Base-by-base conservation (phyloP, 345 rosid species). In the Psidium friedrichsthalianum region DNA sequence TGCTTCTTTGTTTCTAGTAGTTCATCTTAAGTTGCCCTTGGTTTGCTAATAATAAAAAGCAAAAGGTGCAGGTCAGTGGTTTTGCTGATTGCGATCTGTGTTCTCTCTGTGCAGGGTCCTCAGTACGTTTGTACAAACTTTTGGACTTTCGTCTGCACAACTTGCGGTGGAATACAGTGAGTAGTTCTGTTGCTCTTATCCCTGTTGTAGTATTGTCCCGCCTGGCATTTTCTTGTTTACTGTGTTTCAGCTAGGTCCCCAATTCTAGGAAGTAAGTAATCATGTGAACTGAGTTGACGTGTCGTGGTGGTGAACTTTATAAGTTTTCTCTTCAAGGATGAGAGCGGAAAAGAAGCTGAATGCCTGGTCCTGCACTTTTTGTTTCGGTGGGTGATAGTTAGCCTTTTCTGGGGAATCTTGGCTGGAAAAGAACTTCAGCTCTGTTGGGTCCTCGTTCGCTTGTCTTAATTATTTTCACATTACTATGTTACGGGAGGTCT, bases 131-230 rank as follows among this genome's bases (percentile, higher is more conserved):
- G 99, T 83, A 96, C 96, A 16, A 96, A 93, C 85, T 97, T 97
- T 88, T 97, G 98, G 99, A 96, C 99, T 13, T 97, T 97, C 83
- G 89, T 97, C 84, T 97, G 99, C 87, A 91, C 91, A 92, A 90
- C 94, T 88, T 97, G 99, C 92, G 87, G 99, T 74, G 99, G 99
- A 11, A 96, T 96, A 86, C 99, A 97, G 99, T 97, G 90, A 96
- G 99, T 92, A 6, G 54, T 69, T 86, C 21, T 69, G 52, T 87
- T 83, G 54, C 22, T 85, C 80, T 11, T 11, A 11, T 61, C 47
- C 84, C 25, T 58, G 25, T 51, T 51, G 51, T 52, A 36, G 36
- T 36, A 5, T 82, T 56, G 32, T 29, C 42, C 8, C 22, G 32
- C 44, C 22, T 6, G 32, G 47, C 25, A 14, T 47, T 52, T 32